Evolutionary conservation across 1,284 basidiomycete genomes (phyloP), one percentile per base, ranked within the genome.

Genomic region (Veloporphyrellus conicus): DNA sequence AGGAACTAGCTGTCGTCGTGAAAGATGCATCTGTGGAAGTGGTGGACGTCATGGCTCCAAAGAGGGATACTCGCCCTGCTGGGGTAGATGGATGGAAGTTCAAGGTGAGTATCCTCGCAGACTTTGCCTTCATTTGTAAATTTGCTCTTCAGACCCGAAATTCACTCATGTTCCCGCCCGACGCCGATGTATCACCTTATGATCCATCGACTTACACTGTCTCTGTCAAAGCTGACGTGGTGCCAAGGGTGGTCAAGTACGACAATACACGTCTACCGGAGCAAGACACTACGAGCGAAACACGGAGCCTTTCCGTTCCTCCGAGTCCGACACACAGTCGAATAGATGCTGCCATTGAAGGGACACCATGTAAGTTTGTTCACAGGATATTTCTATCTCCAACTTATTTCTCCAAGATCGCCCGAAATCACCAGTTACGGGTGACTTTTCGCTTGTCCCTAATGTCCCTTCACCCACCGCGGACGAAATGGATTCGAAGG

Each of bases 151-250:
- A 93, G 90, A 78, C 89, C 25, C 82, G 93, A 48, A 97, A 97
- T 71, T 82, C 87, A 8, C 75, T 97, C 45, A 94, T 95, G 90
- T 97, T 94, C 61, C 66, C 86, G 1, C 93, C 93, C 3, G 93
- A 95, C 61, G 90, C 90, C 23, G 86, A 97, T 62, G 72, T 78
- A 25, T 80, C 85, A n/a, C 90, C 91, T 0, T 90, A 91, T 58
- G 77, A 81, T 53, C 68, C 70, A 9, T 62, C 68, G n/a, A 56
- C 62, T 3, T 62, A 64, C 33, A 54, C 62, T 16, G 43, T 67
- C 35, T 53, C 57, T 14, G 52, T 63, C 18, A 72, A 72, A 36
- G 56, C 70, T 12, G 72, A 58, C 2, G 72, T 67, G 11, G 77
- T 79, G 48, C 78, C 84, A 0, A 87, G 81, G 56, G 68, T 75